A percentile compares a stretch with the other conserved stretches of the same genome.
Evolutionary conservation across 805 yeast species (phyloP).

Genomic region (Cyberlindnera veronae): DNA sequence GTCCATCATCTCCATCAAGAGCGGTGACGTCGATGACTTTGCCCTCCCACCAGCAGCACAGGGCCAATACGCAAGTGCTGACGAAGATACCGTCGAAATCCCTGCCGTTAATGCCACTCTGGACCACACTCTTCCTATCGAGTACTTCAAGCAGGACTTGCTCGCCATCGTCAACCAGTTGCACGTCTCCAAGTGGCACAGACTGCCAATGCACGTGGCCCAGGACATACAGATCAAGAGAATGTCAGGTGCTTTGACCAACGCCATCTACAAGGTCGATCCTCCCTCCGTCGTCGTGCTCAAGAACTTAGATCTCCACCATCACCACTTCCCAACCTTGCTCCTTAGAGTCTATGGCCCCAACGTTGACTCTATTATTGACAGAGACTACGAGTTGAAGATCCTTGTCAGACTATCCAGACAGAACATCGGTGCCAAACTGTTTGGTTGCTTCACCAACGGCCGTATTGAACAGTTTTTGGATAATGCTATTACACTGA

Average conservation of each 20-base stretch:
- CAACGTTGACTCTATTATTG: conserved; percentile 80
- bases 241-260: conserved; percentile 91
- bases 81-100: conserved; percentile 26
- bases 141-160: conserved; percentile 80
- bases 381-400: conserved; percentile 75
- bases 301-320: conserved; percentile 32
- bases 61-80: too few species aligned
- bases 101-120: conserved; percentile 54
- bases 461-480: conserved; percentile 94
- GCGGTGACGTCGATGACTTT: conserved; percentile 7
- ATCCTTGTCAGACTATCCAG: conserved; percentile 69
- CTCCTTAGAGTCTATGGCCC: conserved; percentile 85
- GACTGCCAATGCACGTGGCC: conserved; percentile 33
- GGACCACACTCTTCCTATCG: conserved; percentile 77
- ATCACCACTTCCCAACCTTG: conserved; percentile 51
- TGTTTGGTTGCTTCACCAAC: conserved; percentile 85
- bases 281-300: conserved; percentile 41
- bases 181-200: conserved; percentile 76
- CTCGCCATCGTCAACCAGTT: conserved; percentile 59
- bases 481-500: conserved; percentile 75
- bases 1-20: conserved; percentile 12
- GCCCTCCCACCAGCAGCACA: conserved; percentile 10
- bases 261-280: conserved; percentile 76
- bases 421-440: conserved; percentile 80
- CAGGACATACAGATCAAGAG: conserved; percentile 52